Conservation (phyloP, 176 grass and related monocot species). For the Typha latifolia region DNA sequence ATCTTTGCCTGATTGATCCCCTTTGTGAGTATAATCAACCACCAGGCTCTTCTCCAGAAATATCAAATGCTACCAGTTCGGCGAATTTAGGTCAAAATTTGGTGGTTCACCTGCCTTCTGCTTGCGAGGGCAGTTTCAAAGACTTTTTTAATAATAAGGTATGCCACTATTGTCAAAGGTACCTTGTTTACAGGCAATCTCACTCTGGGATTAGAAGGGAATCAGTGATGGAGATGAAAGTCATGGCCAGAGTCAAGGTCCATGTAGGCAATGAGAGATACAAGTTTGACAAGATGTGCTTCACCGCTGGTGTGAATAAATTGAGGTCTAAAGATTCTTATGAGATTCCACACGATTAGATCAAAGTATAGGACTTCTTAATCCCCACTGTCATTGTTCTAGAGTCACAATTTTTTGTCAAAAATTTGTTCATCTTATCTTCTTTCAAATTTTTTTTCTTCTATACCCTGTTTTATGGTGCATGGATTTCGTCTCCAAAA, state of each 20-base stretch:
- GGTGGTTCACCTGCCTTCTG: constrained; percentile 70
- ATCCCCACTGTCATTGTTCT: not conserved
- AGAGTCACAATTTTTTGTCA: too few species aligned
- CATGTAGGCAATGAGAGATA: constrained; percentile 55
- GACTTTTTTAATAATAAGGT: constrained; percentile 56
- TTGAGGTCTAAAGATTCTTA: constrained; percentile 72
- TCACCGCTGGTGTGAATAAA: constrained; percentile 94
- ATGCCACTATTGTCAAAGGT: constrained; percentile 58
- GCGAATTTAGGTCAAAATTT: constrained; percentile 62
- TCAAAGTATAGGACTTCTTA: constrained; percentile 69
- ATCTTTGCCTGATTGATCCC: constrained; percentile 46
- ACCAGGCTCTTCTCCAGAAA: constrained; percentile 78
- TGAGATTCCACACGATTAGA: constrained; percentile 47
- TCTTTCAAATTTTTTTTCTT: too few species aligned
- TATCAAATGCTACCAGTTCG: constrained; percentile 77
- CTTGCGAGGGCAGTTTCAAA: constrained; percentile 81
- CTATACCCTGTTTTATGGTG: too few species aligned
- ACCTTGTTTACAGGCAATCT: constrained; percentile 72
- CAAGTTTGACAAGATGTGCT: constrained; percentile 81
- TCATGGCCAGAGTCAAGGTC: constrained; percentile 89
- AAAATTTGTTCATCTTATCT: too few species aligned
- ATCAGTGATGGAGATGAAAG: constrained; percentile 91
- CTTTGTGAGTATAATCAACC: constrained; percentile 69
- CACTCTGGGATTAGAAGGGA: constrained; percentile 46
- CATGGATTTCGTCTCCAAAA: too few species aligned